Base-by-base conservation (phyloP, 352 stramenopile species). In the Globisporangium carolinianum region DNA sequence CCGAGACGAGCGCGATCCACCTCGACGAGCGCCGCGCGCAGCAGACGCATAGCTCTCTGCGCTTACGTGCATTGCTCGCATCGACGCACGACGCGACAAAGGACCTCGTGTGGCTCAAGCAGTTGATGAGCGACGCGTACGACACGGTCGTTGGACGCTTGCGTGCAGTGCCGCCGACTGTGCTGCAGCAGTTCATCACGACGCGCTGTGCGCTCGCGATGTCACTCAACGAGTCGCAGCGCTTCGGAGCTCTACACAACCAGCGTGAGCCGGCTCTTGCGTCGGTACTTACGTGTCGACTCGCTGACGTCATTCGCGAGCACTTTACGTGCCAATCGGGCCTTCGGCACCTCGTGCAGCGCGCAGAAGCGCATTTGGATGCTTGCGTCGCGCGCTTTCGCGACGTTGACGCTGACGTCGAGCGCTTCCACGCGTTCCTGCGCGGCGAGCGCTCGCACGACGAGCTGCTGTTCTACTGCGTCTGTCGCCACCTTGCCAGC, bases 91-190 rank as follows among this genome's bases (percentile, higher is more conserved):
- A 90, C 8, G 70, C 75, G n/a, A 66, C 66, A 17, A 87, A 83
- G 61, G 53, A 68, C 5, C 46, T 83, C 15, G 70, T 74, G 0
- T 53, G 62, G 49, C 59, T 88, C 24, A 90, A 88, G 58, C 80
- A 88, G 51, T 83, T 88, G 47, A 90, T 88, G 39, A 68, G 62
- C 12, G 75, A 87, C 52, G 75, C 86, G 2, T 90, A 90, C 65
- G 80, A 86, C 52, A 83, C 72, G 1, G 66, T 90, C 14, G 65
- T 88, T 1, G 76, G 76, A 0, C 75, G 69, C 2, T 43, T 88
- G 36, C 62, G 66, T n/a, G 74, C 83, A 9, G 41, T 81, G 24
- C 62, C 66, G 8, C 41, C 51, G 1, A 32, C 14, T 0, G 54
- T 53, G 1, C 43, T 77, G 6, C 43, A 62, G 7, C 66, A 71